Base-by-base conservation (phyloP, 2,329 filamentous ascomycete species). In the Fusarium marasasianum region DNA sequence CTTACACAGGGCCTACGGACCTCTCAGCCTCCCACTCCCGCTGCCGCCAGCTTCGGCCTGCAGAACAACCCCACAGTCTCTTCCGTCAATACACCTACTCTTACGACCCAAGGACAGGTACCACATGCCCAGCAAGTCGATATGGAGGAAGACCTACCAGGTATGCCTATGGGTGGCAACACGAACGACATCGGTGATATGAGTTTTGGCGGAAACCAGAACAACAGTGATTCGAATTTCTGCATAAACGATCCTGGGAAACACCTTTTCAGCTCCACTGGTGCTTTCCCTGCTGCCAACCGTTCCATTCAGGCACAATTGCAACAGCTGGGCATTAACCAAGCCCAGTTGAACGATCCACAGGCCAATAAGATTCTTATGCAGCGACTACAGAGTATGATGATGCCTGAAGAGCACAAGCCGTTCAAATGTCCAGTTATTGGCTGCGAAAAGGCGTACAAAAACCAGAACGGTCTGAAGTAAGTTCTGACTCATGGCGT, bases 381-480 rank as follows among this genome's bases (percentile, higher is more conserved):
- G 45, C 88, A 90, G 74, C 86, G 89, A 56, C 85, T 90, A 62
- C 87, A 88, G 38, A 87, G 86, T n/a, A 85, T 92, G 81, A 87
- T 91, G 83, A 88, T 91, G 66, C 92, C 92, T 22, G 96, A 98
- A 81, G 96, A 99, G 81, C 94, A 97, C 79, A 99, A 98, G 84
- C 96, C 96, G 0, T 99, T 98, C 87, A 94, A 95, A 81, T 99
- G 96, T 79, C 96, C 96, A 4, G 96, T 99, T 57, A 97, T 99
- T 81, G 96, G 96, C 11, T 99, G 96, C 80, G 96, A 98, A 83
- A 99, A 99, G 87, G 96, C 96, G 0, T 99, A 99, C 86, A 99
- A 99, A 88, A 99, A 99, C 82, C 96, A 98, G 82, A 99, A 99
- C 77, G 96, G 96, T 56, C 87, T 99, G 64, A 99, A 98, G 90